Conservation (phyloP, 352 stramenopile genomes). For the Globisporangium cederbergense region DNA sequence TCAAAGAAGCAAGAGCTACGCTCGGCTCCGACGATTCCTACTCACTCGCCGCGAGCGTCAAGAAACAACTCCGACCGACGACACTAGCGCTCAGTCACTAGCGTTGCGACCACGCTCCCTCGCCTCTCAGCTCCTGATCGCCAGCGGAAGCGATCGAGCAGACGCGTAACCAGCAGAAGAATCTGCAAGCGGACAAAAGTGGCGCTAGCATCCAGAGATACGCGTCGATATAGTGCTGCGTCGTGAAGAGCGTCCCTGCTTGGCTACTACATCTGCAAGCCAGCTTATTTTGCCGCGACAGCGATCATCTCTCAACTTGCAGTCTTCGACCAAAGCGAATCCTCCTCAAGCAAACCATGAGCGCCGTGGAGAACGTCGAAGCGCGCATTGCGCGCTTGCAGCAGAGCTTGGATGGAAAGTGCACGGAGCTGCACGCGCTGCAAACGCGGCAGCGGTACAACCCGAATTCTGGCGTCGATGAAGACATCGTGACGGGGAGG, state of each 20-base stretch:
- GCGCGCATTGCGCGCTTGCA: conserved; percentile 51
- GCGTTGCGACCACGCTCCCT: neutral
- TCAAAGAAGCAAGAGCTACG: neutral
- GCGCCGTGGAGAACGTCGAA: conserved; percentile 64
- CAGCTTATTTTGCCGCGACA: neutral
- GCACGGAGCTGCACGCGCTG: conserved; percentile 36
- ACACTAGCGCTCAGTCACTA: too few species aligned
- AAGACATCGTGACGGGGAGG: conserved; percentile 33
- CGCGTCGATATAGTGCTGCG: neutral
- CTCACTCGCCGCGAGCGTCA: neutral
- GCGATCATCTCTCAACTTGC: neutral
- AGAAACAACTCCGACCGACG: neutral
- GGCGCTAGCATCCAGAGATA: neutral
- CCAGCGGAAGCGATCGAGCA: conserved; percentile 2
- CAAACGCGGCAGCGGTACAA: conserved; percentile 53
- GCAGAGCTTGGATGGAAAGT: conserved; percentile 38
- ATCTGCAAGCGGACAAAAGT: neutral
- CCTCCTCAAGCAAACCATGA: conserved; percentile 29
- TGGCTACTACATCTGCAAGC: neutral
- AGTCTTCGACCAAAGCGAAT: neutral
- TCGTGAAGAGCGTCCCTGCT: neutral
- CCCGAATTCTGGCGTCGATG: conserved; percentile 39
- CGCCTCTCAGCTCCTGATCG: neutral
- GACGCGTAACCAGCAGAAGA: neutral
- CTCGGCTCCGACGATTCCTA: too few species aligned